Evolutionary conservation across 2,329 filamentous ascomycete genomes (phyloP), one percentile per base, ranked within the genome.

Genomic region (Monilinia polystroma): DNA sequence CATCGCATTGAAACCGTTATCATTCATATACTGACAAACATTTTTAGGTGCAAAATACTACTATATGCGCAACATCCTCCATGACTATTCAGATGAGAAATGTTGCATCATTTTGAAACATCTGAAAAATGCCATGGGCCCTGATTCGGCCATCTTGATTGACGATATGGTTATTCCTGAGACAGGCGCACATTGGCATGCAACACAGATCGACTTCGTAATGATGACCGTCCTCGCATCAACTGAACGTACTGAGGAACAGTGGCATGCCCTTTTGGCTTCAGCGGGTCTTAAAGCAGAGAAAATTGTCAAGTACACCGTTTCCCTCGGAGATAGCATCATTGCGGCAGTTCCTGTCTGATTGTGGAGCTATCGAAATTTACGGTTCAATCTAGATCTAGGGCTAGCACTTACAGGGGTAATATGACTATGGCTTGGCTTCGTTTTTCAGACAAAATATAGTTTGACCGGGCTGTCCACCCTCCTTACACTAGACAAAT

Each of bases 81-180:
- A 81, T 66, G 77, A 81, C 69, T 79, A 73, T 69, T 73, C 75
- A 0, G 77, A 80, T 57, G 70, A 76, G 11, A 71, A 76, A 38
- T 26, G 29, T 1, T 14, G 63, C n/a, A 5, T 53, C 23, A 69
- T 69, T 51, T 18, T 69, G n/a, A 35, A 65, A 38, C 49, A 65
- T 49, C 18, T 58, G 26, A 54, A 29, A 23, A 53, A 35, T 38
- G 63, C 53, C 20, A 47, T 65, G 43, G 53, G 52, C 12, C 41
- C 29, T 11, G 63, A 51, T 32, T 65, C 63, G 1, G 52, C n/a
- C 1, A 75, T 82, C 29, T 68, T 82, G n/a, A 78, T 82, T 59
- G 78, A 80, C 66, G 81, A 82, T 18, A 75, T 79, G 38, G 76
- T 81, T 3, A 53, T 82, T 14, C 78, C 79, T 0, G 72, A 80